phyloP scores from a whole-genome alignment of 1,139 yeast species.

The Meyerozyma athensensis region DNA sequence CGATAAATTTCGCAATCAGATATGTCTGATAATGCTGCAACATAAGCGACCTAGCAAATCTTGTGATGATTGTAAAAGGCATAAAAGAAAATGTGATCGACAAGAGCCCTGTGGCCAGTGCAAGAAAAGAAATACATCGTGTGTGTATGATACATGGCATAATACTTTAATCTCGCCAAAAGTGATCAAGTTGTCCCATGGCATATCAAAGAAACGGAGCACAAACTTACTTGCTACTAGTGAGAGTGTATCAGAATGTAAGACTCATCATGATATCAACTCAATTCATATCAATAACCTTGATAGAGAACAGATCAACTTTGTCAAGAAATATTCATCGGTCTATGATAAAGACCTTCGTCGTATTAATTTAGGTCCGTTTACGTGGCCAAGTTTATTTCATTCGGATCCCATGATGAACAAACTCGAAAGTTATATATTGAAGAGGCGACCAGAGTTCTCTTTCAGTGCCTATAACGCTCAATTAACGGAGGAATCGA shows the following conservation, averaged over 20 bases:
- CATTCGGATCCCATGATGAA: background rate
- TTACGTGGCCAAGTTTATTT: background rate
- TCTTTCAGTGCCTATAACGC: background rate
- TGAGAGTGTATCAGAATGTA: too few relatives aligned
- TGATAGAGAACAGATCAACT: background rate
- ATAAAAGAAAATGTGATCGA: background rate
- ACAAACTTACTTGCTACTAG: too few relatives aligned
- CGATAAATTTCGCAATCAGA: too few relatives aligned
- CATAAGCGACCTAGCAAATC: background rate
- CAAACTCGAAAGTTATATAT: background rate
- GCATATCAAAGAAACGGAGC: too few relatives aligned
- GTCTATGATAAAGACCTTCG: background rate
- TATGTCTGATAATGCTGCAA: too few relatives aligned
- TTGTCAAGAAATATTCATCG: background rate
- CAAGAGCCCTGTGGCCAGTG: background rate
- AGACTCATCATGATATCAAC: too few relatives aligned
- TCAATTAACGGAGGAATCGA: background rate
- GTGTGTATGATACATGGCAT: background rate
- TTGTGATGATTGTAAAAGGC: background rate
- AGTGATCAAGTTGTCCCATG: too few relatives aligned
- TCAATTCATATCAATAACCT: background rate
- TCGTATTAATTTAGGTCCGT: background rate
- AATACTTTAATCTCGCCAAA: background rate
- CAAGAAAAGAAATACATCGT: background rate
- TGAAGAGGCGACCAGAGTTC: background rate